A percentile compares a stretch with the other conserved stretches of the same genome.
phyloP scores from a whole-genome alignment of 192 early-diverging fungal genomes.

The Powellomyces hirtus region DNA sequence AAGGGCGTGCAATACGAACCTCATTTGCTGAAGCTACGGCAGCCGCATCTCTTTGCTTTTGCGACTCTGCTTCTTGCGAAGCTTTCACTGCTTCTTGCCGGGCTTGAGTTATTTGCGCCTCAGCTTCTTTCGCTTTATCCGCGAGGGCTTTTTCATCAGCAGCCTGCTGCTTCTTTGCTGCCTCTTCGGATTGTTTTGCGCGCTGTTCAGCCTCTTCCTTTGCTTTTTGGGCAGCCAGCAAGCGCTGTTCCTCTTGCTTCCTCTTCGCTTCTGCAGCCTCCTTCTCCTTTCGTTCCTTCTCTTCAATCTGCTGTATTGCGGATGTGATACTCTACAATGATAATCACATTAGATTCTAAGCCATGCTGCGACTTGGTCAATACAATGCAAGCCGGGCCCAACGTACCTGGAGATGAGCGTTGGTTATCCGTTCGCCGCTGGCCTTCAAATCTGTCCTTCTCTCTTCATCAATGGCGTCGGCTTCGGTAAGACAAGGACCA shows the following conservation, averaged over 20 bases:
- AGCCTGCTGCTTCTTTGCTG: background rate
- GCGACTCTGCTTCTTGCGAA: background rate
- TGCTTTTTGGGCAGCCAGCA: constrained; percentile 10
- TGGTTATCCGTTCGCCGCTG: background rate
- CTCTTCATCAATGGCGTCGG: background rate
- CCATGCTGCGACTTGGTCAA: background rate
- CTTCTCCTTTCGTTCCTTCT: background rate
- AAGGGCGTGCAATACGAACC: background rate
- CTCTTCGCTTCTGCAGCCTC: background rate
- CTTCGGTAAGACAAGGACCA: background rate
- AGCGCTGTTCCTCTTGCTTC: background rate
- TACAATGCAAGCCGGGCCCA: too few relatives aligned
- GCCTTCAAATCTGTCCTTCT: background rate
- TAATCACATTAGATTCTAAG: background rate
- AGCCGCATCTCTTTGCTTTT: background rate
- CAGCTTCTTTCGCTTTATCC: background rate
- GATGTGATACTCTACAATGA: background rate
- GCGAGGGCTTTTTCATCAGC: background rate
- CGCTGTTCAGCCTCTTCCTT: background rate
- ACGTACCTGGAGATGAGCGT: background rate
- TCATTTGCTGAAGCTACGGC: background rate
- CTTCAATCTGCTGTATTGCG: background rate
- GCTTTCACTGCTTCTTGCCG: background rate
- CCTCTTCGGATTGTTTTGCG: constrained; percentile 14
- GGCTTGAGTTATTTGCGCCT: background rate